A percentile compares a stretch with the other conserved stretches of the same genome.
These are phyloP conservation scores for Polychytrium aggregatum DNA, from an alignment of 192 early-diverging fungal species.

Conservation along the genomic window DNA sequence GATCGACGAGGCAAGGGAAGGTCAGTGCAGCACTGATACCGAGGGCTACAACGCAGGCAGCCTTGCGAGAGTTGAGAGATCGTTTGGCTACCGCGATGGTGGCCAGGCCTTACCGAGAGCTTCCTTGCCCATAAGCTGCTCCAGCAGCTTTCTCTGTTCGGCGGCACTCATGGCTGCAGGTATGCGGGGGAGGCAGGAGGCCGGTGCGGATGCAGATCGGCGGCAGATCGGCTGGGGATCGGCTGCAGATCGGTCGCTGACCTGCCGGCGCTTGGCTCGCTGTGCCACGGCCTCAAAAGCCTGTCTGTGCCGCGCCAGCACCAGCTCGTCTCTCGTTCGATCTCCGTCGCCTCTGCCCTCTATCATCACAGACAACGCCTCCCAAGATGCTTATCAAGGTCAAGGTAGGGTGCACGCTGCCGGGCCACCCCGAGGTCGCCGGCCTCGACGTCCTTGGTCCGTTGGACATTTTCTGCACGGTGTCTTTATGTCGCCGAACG, in stretches of 20 bases:
- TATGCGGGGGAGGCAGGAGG: no score
- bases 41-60: no score
- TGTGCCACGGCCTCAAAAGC: no score
- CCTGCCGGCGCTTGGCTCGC: no score
- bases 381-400: conserved; percentile 63
- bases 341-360: no score
- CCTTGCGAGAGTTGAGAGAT: not conserved
- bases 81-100: not conserved
- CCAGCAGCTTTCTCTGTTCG: conserved; percentile 18
- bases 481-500: not conserved
- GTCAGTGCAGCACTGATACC: no score
- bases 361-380: not conserved
- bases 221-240: no score
- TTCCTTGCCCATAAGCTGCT: conserved; percentile 41
- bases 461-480: not conserved
- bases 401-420: conserved; percentile 36
- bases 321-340: no score
- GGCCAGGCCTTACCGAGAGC: conserved; percentile 15
- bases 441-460: not conserved
- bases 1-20: not conserved
- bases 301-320: no score
- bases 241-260: no score
- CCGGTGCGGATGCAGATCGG: no score
- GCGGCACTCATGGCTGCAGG: conserved; percentile 16
- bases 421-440: not conserved